Base-by-base conservation (phyloP, 768 basidiomycete genomes). In the Leccinum subtestaceum region DNA sequence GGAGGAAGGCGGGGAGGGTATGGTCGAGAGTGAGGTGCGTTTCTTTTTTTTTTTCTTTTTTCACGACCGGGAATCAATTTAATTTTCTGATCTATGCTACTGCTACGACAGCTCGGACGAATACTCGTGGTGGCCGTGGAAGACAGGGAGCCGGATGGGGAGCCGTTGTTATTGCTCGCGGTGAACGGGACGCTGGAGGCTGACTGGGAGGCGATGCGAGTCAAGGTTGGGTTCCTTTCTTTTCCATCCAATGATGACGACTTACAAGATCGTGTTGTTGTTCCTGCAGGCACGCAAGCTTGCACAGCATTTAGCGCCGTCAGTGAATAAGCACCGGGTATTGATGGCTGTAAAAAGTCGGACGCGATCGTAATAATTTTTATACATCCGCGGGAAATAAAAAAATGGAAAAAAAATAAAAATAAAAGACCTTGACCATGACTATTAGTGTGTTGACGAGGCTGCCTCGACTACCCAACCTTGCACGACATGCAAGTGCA, bases 11-110 rank as follows among this genome's bases (percentile, higher is more conserved):
- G 40, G 46, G 5, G 66, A 67, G 19, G 88, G 87, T 17, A 88
- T 87, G 84, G 86, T 85, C 3, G 89, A 92, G 60, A 86, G 86
- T 70, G 89, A 92, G 81, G 90, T 90, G 64, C 65, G 78, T 19
- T 7, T 11, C 17, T 32, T 52, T 25, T 29, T 29, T 27, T 25
- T 19, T 5, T 11, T 23, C 19, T 12, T n/a, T 46, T 21, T 52
- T 40, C 27, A 54, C 25, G 46, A 47, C 23, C 55, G 31, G 9
- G 40, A 9, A 40, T 40, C 17, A n/a, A 17, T 40, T 34, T 32
- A 32, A 32, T 60, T 43, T 36, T 15, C 55, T 60, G 19, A 45
- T 45, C 19, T 23, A 58, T 29, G 29, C 47, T 48, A 25, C 23
- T 8, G 50, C 49, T 23, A 29, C 50, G 21, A 58, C 45, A 92